Base-by-base conservation (phyloP, 768 basidiomycete species). In the Trametes meyenii region DNA sequence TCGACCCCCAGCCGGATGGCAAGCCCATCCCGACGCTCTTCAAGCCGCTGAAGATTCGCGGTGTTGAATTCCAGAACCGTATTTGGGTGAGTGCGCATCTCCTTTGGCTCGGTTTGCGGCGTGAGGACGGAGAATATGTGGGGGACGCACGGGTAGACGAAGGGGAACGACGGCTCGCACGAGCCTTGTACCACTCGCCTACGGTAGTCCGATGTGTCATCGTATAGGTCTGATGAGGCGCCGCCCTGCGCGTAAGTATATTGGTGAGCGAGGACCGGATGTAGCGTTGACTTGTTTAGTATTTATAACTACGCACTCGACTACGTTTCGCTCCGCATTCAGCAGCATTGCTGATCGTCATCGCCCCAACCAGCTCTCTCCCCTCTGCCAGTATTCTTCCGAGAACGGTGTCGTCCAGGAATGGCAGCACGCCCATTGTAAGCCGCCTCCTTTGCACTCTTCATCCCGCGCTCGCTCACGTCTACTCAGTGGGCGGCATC, bases 351-450 rank as follows among this genome's bases (percentile, higher is more conserved):
- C 29, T 33, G 29, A 33, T 33, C 29, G 8, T 3, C 29, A 33
- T 3, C 29, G 29, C 29, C 29, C 29, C 29, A 33, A 3, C 40
- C 46, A 80, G 79, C 35, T 85, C 43, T 81, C 85, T 8, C 85
- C 85, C 0, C 70, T 86, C 38, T 83, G 85, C 69, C 85, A 87
- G 69, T 86, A 85, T 69, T 85, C 83, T 17, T 75, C 84, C 1
- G 71, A 83, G 16, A 72, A 85, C 73, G 86, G 85, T 29, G 69
- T 77, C 65, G 33, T 80, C 10, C 81, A 82, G 0, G 71, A 80
- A 35, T 87, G 85, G 85, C 85, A 86, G 63, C 68, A 78, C 61
- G 83, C 83, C 1, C 86, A 87, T 67, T 62, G 69, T 70, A n/a
- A 58, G 60, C 68, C 51, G 10, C 19, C 21, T 16, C 29, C 29